A percentile compares a stretch with the other conserved stretches of the same genome.
Evolutionary conservation across 768 basidiomycete species (phyloP).

Genomic region (Obba rivulosa): DNA sequence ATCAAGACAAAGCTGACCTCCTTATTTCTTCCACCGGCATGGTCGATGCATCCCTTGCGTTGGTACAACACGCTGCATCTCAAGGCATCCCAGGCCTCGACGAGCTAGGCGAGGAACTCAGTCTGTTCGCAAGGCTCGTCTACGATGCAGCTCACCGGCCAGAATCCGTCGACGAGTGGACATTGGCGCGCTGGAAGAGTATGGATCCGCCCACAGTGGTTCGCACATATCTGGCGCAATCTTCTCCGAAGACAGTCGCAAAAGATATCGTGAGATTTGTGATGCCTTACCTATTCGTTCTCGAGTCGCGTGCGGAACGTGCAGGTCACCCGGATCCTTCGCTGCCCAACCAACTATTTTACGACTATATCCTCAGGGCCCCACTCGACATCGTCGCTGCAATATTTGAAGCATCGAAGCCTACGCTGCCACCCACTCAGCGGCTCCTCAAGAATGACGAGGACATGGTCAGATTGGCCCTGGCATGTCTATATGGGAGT

Average conservation of each 20-base stretch:
- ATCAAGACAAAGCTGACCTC: slow-evolving; percentile 53
- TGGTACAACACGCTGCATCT: slow-evolving; percentile 83
- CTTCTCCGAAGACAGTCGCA: slow-evolving; percentile 60
- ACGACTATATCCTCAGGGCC: slow-evolving; percentile 66
- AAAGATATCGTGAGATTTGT: slow-evolving; percentile 71
- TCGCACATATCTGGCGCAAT: slow-evolving; percentile 68
- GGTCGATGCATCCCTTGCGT: slow-evolving; percentile 70
- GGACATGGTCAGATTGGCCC: slow-evolving; percentile 79
- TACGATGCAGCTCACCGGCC: slow-evolving; percentile 62
- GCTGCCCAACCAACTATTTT: slow-evolving; percentile 59
- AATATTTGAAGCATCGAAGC: slow-evolving; percentile 89
- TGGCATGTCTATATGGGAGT: slow-evolving; percentile 86
- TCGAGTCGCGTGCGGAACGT: slow-evolving; percentile 86
- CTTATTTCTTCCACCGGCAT: slow-evolving; percentile 68
- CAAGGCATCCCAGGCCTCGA: slow-evolving; percentile 75
- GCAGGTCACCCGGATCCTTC: slow-evolving; percentile 62
- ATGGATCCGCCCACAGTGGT: slow-evolving; percentile 65
- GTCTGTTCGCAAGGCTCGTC: slow-evolving; percentile 77
- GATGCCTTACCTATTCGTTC: slow-evolving; percentile 88
- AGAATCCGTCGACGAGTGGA: slow-evolving; percentile 61
- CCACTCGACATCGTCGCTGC: slow-evolving; percentile 65
- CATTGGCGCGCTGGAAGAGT: slow-evolving; percentile 63
- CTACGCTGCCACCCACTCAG: slow-evolving; percentile 65
- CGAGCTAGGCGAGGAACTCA: slow-evolving; percentile 86
- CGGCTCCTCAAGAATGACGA: slow-evolving; percentile 78